Evolutionary conservation across 1,284 basidiomycete genomes (phyloP), one percentile per base, ranked within the genome.

Genomic region (Cystobasidium sp.): DNA sequence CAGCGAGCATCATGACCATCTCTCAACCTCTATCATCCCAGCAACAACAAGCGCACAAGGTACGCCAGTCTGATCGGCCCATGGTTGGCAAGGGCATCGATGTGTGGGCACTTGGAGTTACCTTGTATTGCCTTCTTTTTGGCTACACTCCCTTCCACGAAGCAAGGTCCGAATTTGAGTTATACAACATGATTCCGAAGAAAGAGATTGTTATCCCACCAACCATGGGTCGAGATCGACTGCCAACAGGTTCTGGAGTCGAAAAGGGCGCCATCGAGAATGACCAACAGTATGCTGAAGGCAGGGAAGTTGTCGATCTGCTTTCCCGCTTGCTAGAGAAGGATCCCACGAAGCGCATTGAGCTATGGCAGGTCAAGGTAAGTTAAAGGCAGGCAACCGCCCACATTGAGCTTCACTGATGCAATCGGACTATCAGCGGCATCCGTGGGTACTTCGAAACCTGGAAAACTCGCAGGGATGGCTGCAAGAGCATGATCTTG

Each of bases 91-190:
- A 96, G 81, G 91, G 94, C 5, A 97, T 99, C 81, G 97, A 99
- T 80, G 88, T 99, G n/a, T 99, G 96, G 96, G 95, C 97, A 0
- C 87, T 99, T 8, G 97, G 97, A n/a, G 91, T 98, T 46, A 99
- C 97, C 0, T 85, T 98, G 14, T 99, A 94, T 84, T 97, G 94
- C 80, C 87, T 99, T 56, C 86, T 98, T 1, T 98, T 97, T 79
- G 97, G 94, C 31, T 85, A 84, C 68, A 87, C 89, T 7, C 93
- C 93, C 0, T 94, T 89, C 84, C 78, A 87, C 82, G 83, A 86
- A 55, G 84, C 87, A 75, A 81, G 81, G 20, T 85, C 87, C 77
- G 93, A 95, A 83, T 97, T 88, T 81, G 87, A 88, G 55, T 85
- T 98, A 56, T 97, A 97, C 83, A 86, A 90, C 76, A 87, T 90